phyloP scores from a whole-genome alignment of 2,329 filamentous ascomycete genomes.

The Calonectria hongkongensis region DNA sequence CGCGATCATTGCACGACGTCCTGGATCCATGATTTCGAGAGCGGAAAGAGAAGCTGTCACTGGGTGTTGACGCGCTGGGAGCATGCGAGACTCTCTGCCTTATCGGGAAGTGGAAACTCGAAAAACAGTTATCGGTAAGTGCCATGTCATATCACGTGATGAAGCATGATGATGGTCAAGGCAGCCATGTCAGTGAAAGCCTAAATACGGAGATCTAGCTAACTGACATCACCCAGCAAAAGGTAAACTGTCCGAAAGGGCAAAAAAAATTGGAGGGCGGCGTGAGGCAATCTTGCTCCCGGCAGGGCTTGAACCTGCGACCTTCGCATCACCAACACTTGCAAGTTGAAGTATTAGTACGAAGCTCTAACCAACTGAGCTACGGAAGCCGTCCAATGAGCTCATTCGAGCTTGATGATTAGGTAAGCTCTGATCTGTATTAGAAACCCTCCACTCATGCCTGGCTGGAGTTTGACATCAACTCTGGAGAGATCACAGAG shows the following conservation, averaged over 20 bases:
- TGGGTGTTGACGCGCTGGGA: conserved; percentile 16
- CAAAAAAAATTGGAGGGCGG: conserved; percentile 32
- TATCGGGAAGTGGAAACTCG: conserved; percentile 19
- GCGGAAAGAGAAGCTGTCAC: not conserved
- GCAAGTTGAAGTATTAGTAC: conserved; percentile 37
- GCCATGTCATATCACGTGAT: conserved; percentile 33
- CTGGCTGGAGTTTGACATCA: not conserved
- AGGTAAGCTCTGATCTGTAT: not conserved
- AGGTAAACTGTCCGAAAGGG: not conserved
- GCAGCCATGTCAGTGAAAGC: too few species aligned
- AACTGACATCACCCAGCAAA: not conserved
- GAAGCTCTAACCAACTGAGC: conserved; percentile 43
- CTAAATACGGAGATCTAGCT: not conserved
- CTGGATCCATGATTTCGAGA: conserved; percentile 69
- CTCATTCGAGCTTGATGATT: conserved; percentile 20
- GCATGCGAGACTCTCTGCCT: not conserved
- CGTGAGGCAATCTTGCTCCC: conserved; percentile 36
- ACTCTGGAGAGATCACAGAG: too few species aligned
- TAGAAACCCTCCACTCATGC: not conserved
- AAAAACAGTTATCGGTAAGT: conserved; percentile 25
- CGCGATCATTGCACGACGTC: conserved; percentile 72
- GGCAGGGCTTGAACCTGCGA: conserved; percentile 43
- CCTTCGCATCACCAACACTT: conserved; percentile 39
- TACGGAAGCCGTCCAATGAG: conserved; percentile 40
- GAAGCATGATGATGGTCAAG: not conserved